Percentiles rank a stretch among this genome's conserved stretches.
phyloP scores from a whole-genome alignment of 805 yeast species.

The Metschnikowia noctiluminum region DNA sequence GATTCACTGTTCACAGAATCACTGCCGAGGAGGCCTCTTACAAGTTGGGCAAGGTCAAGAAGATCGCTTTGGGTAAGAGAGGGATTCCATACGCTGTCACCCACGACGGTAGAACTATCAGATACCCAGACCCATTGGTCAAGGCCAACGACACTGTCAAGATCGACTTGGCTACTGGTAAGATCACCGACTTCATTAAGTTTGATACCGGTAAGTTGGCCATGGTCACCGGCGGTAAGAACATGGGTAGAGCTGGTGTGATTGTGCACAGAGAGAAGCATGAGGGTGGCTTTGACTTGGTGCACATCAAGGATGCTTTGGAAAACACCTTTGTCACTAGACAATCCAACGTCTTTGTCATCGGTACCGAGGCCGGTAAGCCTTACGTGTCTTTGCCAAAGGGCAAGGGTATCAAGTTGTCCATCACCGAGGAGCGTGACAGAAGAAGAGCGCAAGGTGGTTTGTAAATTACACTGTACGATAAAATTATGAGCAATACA shows the following conservation, averaged over 20 bases:
- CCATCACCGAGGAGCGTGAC: constrained; percentile 97
- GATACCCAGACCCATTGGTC: constrained; percentile 98
- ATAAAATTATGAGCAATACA: not conserved
- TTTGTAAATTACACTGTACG: constrained; percentile 19
- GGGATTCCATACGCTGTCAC: constrained; percentile 98
- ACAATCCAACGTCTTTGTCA: constrained; percentile 86
- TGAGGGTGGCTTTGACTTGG: constrained; percentile 97
- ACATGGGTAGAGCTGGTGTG: constrained; percentile 97
- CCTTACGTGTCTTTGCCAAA: constrained; percentile 94
- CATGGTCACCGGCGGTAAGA: constrained; percentile 97
- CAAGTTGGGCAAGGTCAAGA: constrained; percentile 98
- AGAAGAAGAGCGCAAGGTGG: constrained; percentile 81
- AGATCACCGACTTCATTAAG: constrained; percentile 83
- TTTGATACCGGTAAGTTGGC: constrained; percentile 88
- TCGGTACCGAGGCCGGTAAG: constrained; percentile 88
- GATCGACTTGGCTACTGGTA: constrained; percentile 94
- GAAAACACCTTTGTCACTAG: constrained; percentile 96
- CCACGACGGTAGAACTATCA: constrained; percentile 99
- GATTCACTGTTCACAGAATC: constrained; percentile 99
- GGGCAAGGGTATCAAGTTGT: constrained; percentile 98
- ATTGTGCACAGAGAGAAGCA: constrained; percentile 95
- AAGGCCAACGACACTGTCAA: constrained; percentile 97
- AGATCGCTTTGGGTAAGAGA: constrained; percentile 97
- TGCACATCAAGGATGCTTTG: constrained; percentile 91
- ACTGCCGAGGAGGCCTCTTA: constrained; percentile 97